phyloP scores from a whole-genome alignment of 768 basidiomycete genomes.

The Roridomyces roridus region DNA sequence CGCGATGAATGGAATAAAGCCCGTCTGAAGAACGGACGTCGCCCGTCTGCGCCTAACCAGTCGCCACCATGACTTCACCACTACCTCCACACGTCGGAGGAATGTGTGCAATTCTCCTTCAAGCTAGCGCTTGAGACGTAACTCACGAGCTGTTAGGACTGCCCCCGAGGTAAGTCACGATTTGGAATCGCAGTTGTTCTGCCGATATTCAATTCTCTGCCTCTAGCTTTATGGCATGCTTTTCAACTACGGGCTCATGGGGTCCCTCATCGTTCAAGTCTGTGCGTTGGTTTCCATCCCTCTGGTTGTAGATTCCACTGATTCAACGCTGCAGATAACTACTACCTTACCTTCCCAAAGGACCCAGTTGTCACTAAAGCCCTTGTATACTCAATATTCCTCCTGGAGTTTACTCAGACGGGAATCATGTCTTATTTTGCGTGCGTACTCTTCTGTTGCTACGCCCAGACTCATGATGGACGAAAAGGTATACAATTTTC shows the following conservation, averaged over 20 bases:
- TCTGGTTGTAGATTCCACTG: background rate
- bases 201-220: background rate
- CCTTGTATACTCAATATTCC: constrained; percentile 10
- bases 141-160: too few species aligned
- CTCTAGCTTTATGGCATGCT: constrained; percentile 11
- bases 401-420: constrained; percentile 8
- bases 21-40: too few species aligned
- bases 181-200: background rate
- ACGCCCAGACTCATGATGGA: background rate
- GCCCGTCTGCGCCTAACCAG: too few species aligned
- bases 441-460: background rate
- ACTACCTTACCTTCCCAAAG: constrained; percentile 37
- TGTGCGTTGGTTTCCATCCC: constrained; percentile 31
- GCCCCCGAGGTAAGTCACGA: constrained; percentile 2
- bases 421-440: constrained; percentile 15
- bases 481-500: constrained; percentile 14
- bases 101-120: too few species aligned
- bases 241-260: constrained; percentile 13
- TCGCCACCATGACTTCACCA: too few species aligned
- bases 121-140: too few species aligned
- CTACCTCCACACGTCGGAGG: too few species aligned
- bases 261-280: constrained; percentile 37
- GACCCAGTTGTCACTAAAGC: constrained; percentile 28
- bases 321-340: constrained; percentile 36
- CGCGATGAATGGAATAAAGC: too few species aligned